Conservation (phyloP, 1,139 yeast species). For the Candida mesenterica region DNA sequence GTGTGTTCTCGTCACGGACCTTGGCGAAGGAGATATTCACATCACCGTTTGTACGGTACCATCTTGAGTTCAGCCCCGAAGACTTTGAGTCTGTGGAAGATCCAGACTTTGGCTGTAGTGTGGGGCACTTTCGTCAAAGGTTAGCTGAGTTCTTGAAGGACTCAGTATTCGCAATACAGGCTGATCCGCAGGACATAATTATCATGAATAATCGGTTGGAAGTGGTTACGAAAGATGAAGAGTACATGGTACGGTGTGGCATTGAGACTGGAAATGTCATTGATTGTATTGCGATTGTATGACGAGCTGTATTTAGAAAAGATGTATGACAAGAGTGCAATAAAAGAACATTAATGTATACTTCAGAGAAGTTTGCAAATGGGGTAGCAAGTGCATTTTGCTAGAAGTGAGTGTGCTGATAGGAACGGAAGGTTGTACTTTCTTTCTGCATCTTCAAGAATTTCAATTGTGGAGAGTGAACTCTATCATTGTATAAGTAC, state of each 20-base stretch:
- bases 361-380: too few relatives aligned
- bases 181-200: constrained; percentile 6
- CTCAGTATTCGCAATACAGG: constrained; percentile 39
- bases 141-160: constrained; percentile 51
- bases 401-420: too few relatives aligned
- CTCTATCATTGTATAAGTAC: neutral
- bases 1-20: constrained; percentile 17
- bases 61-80: constrained; percentile 78
- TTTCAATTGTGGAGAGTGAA: neutral
- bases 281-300: constrained; percentile 39
- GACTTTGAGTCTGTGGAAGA: constrained; percentile 60
- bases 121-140: constrained; percentile 58
- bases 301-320: constrained; percentile 5
- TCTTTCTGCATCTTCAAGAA: too few relatives aligned
- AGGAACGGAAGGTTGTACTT: too few relatives aligned
- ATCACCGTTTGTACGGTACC: constrained; percentile 49
- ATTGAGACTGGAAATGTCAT: constrained; percentile 68
- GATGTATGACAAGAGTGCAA: too few relatives aligned
- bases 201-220: constrained; percentile 7
- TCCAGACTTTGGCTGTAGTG: constrained; percentile 69
- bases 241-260: constrained; percentile 56
- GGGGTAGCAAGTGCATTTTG: too few relatives aligned
- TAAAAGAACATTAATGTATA: too few relatives aligned
- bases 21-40: constrained; percentile 16
- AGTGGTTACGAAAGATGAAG: constrained; percentile 17